These are phyloP conservation scores for Margaritispora aquatica DNA, from an alignment of 495 filamentous ascomycete species.

Conservation along the genomic window DNA sequence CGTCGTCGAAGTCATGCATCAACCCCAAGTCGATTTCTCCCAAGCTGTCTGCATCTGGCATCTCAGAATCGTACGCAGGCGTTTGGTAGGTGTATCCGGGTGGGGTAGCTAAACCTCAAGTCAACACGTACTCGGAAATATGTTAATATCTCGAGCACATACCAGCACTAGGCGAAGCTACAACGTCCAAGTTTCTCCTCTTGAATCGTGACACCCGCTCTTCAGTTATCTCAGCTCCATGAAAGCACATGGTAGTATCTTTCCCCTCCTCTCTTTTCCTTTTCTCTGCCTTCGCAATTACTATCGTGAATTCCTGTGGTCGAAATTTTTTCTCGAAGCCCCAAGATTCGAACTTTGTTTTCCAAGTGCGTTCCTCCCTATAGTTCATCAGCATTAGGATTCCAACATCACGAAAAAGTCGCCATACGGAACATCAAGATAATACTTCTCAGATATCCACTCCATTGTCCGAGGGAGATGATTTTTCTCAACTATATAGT, in stretches of 20 bases:
- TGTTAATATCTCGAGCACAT: neutral
- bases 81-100: neutral
- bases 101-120: neutral
- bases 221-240: neutral
- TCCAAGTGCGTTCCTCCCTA: neutral
- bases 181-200: neutral
- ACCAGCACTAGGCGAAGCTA: neutral
- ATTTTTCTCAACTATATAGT: neutral
- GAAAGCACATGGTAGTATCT: neutral
- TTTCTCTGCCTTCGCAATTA: conserved; percentile 3
- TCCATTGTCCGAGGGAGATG: neutral
- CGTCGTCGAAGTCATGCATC: no score
- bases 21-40: no score
- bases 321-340: conserved; percentile 9
- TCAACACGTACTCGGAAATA: neutral
- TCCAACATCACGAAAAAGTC: neutral
- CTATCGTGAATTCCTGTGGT: neutral
- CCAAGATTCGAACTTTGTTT: conserved; percentile 8
- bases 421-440: neutral
- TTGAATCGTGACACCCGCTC: neutral
- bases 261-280: neutral
- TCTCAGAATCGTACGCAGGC: no score
- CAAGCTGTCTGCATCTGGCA: no score
- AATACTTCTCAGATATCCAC: neutral
- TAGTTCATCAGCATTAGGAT: neutral